A percentile compares a stretch with the other conserved stretches of the same genome.
Evolutionary conservation across 2,329 filamentous ascomycete species (phyloP).

Genomic region (Grosmannia penicillata): DNA sequence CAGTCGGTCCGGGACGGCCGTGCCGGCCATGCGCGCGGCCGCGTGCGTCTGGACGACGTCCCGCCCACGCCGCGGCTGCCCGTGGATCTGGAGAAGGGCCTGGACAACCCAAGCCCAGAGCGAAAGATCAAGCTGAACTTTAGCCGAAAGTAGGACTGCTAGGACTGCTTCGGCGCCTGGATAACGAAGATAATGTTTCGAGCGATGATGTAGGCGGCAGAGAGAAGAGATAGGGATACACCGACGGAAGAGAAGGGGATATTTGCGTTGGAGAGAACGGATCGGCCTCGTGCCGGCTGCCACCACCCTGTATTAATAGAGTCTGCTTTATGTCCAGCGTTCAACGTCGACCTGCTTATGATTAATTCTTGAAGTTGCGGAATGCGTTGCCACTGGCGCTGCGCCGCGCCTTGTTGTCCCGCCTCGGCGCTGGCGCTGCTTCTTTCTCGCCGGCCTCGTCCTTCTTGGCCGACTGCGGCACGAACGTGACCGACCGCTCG

Average conservation of each 20-base stretch:
- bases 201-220: not conserved
- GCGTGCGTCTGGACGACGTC: slow-evolving; percentile 37
- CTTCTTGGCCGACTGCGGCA: slow-evolving; percentile 43
- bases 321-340: not conserved
- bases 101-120: slow-evolving; percentile 7
- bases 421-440: slow-evolving; percentile 14
- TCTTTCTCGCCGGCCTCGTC: slow-evolving; percentile 17
- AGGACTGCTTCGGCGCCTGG: not conserved
- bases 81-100: slow-evolving; percentile 45
- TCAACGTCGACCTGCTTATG: too few relatives aligned
- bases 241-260: not conserved
- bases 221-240: not conserved
- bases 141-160: slow-evolving; percentile 15
- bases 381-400: slow-evolving; percentile 68
- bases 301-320: slow-evolving; percentile 2
- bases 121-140: slow-evolving; percentile 12
- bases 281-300: not conserved
- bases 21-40: slow-evolving; percentile 20
- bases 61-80: slow-evolving; percentile 42
- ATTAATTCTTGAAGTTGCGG: slow-evolving; percentile 35
- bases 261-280: not conserved
- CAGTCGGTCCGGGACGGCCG: slow-evolving; percentile 34
- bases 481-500: slow-evolving; percentile 59
- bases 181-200: not conserved
- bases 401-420: slow-evolving; percentile 32